Percentiles rank a stretch among this genome's conserved stretches.
Conservation (phyloP, 1,284 basidiomycete species). For the Ustilago lituana region DNA sequence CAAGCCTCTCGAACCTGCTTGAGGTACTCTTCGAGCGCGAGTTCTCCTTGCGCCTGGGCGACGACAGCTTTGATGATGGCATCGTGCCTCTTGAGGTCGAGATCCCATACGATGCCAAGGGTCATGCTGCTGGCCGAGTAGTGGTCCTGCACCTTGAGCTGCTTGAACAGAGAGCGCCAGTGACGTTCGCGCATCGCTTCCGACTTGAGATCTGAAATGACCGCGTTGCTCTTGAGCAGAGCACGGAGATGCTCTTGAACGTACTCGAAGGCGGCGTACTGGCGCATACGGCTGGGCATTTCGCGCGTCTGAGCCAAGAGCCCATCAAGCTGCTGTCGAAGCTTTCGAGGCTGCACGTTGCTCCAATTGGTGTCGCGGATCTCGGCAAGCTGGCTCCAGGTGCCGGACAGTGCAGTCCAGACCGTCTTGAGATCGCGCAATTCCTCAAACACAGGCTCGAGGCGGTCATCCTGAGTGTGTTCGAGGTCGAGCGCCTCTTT, state of each 20-base stretch:
- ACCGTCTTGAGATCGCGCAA: slow-evolving; percentile 94
- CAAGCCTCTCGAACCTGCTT: slow-evolving; percentile 87
- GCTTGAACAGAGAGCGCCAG: slow-evolving; percentile 97
- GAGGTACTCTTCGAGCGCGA: slow-evolving; percentile 70
- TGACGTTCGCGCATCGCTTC: slow-evolving; percentile 97
- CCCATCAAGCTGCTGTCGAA: slow-evolving; percentile 91
- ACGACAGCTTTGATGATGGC: slow-evolving; percentile 90
- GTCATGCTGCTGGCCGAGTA: slow-evolving; percentile 78
- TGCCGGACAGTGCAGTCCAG: slow-evolving; percentile 97
- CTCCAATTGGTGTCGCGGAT: slow-evolving; percentile 89
- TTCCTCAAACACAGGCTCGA: slow-evolving; percentile 94
- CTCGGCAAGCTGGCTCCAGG: slow-evolving; percentile 93
- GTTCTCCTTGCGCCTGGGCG: slow-evolving; percentile 94
- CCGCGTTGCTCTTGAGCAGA: slow-evolving; percentile 86
- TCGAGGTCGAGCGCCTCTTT: slow-evolving; percentile 97
- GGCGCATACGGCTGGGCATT: slow-evolving; percentile 98
- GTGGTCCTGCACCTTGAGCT: slow-evolving; percentile 72
- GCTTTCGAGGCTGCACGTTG: slow-evolving; percentile 84
- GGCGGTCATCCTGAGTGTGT: slow-evolving; percentile 84
- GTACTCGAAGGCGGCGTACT: slow-evolving; percentile 98
- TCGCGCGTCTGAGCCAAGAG: slow-evolving; percentile 91
- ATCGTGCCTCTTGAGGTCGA: slow-evolving; percentile 95
- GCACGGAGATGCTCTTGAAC: slow-evolving; percentile 89
- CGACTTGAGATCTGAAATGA: slow-evolving; percentile 92
- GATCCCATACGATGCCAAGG: slow-evolving; percentile 93